A percentile compares a stretch with the other conserved stretches of the same genome.
Evolutionary conservation across 2,329 filamentous ascomycete genomes (phyloP).

Genomic region (Alternaria longipes): DNA sequence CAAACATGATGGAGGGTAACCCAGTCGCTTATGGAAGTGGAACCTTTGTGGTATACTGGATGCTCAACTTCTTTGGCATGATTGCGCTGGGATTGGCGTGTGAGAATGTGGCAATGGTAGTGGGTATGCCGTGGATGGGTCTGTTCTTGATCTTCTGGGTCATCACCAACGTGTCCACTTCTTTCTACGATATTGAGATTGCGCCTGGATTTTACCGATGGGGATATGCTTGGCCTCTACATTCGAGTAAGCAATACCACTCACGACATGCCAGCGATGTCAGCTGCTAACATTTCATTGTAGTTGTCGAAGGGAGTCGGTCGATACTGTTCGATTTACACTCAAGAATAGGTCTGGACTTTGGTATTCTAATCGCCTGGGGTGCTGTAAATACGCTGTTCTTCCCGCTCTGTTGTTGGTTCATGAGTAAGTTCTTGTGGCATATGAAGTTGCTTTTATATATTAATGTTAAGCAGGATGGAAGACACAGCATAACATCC

Average conservation of each 20-base stretch:
- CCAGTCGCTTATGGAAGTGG: constrained; percentile 65
- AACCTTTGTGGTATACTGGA: constrained; percentile 70
- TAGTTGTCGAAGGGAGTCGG: constrained; percentile 66
- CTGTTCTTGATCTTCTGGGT: constrained; percentile 75
- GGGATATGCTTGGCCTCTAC: constrained; percentile 71
- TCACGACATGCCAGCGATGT: too few species aligned
- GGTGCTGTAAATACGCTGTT: constrained; percentile 61
- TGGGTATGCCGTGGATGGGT: constrained; percentile 68
- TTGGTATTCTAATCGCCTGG: constrained; percentile 70
- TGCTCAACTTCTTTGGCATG: constrained; percentile 71
- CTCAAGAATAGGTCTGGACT: constrained; percentile 66
- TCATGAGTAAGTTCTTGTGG: constrained; percentile 40
- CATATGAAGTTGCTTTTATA: background rate
- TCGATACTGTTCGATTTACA: constrained; percentile 70
- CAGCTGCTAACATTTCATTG: constrained; percentile 3
- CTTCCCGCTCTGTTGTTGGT: constrained; percentile 62
- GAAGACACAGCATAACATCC: constrained; percentile 19
- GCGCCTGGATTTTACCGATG: constrained; percentile 68
- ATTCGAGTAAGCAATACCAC: constrained; percentile 57
- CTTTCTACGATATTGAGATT: constrained; percentile 68
- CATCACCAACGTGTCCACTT: constrained; percentile 69
- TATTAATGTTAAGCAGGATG: constrained; percentile 3
- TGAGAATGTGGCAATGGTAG: constrained; percentile 71
- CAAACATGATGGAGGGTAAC: constrained; percentile 50
- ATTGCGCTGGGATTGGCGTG: constrained; percentile 68